A percentile compares a stretch with the other conserved stretches of the same genome.
Evolutionary conservation across 208 protist species (phyloP).

Genomic region (Zelonia costaricensis): DNA sequence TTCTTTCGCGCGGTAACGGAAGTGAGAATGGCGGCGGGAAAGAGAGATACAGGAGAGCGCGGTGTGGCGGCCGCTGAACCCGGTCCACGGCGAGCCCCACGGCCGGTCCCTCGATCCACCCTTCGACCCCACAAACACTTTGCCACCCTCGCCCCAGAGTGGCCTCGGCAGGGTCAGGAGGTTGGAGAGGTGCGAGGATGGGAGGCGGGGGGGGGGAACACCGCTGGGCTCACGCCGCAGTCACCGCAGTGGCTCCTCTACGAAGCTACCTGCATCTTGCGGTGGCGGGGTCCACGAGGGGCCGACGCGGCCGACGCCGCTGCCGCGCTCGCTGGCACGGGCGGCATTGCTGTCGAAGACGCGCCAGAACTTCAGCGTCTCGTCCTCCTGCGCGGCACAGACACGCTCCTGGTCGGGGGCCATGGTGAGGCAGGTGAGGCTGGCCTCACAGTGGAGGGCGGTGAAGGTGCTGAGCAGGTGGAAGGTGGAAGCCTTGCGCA

Average conservation of each 20-base stretch:
- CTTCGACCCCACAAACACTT: too few relatives aligned
- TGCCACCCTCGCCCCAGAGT: too few relatives aligned
- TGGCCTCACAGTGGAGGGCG: slow-evolving; percentile 46
- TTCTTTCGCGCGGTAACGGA: too few relatives aligned
- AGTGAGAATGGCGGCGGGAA: too few relatives aligned
- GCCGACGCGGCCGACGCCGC: background rate
- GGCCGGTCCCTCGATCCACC: too few relatives aligned
- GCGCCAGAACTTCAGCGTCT: slow-evolving; percentile 86
- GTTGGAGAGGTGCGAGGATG: background rate
- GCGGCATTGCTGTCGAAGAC: slow-evolving; percentile 44
- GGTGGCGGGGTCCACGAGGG: slow-evolving; percentile 7
- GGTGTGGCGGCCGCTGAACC: too few relatives aligned
- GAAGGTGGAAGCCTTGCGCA: slow-evolving; percentile 62
- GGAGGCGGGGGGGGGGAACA: too few relatives aligned
- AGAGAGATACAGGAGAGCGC: too few relatives aligned
- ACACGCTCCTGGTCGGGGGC: slow-evolving; percentile 66
- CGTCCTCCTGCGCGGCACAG: slow-evolving; percentile 74
- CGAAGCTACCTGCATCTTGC: background rate
- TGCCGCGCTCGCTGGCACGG: background rate
- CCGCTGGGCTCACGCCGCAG: too few relatives aligned
- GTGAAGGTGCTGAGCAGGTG: slow-evolving; percentile 64
- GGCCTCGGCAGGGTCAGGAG: too few relatives aligned
- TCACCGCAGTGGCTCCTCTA: slow-evolving; percentile 14
- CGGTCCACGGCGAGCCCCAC: too few relatives aligned
- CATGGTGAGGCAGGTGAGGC: slow-evolving; percentile 63